Base-by-base conservation (phyloP, 192 early-diverging fungal genomes). In the Coemansia sp. region DNA sequence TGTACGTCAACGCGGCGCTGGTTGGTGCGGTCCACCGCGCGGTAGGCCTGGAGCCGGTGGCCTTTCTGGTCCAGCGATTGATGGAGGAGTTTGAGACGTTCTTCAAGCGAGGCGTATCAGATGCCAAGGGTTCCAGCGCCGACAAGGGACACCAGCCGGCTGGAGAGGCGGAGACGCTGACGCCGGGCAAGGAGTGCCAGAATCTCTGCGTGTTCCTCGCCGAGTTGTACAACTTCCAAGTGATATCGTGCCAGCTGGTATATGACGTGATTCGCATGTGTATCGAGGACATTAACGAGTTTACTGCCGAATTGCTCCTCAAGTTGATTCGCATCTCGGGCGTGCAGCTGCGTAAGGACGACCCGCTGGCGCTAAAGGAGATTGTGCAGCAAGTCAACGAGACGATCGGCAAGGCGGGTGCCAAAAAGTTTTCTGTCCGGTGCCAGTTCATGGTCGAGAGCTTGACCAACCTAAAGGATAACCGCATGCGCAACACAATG, bases 391-490 rank as follows among this genome's bases (percentile, higher is more conserved):
- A 75, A 60, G 74, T 77, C 22, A 73, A 65, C 50, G 74, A 84
- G 29, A 59, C 68, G n/a, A 78, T 76, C 20, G 59, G 64, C 18
- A 59, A 65, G 13, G 65, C 45, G 5, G 65, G 69, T n/a, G 65
- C 73, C 11, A 59, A 38, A 10, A 49, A 83, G 79, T 16, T 88
- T 76, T 56, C 71, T 12, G 73, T 75, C 37, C 88, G 97, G 49
- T 86, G 88, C 56, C 92, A 91, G 73, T 99, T 97, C 73, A 93
- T 99, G 94, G 75, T 98, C 37, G 97, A 99, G 74, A 95, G 90
- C n/a, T 83, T 99, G 41, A 88, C 87, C 40, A 91, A 94, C 61
- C 75, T 99, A 24, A 97, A 96, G 71, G 95, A 97, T 72, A 98
- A 98, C 85, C 90, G 92, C 65, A 84, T 92, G 74, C 89, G 89